Conservation (phyloP, 768 basidiomycete genomes). For the Leccinum subgranulosum region DNA sequence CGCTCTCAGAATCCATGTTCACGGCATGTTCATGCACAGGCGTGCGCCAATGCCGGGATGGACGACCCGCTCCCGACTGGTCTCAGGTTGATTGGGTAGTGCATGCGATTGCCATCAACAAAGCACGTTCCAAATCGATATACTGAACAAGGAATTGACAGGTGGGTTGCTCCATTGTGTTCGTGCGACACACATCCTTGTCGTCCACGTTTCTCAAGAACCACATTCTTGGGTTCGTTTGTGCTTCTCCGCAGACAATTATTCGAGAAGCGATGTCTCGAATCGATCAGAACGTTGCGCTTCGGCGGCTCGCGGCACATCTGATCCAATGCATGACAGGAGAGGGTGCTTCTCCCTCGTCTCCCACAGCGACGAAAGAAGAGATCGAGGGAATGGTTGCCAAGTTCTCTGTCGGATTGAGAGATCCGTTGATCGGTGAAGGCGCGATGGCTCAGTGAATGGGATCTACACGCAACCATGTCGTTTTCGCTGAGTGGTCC, state of each 20-base stretch:
- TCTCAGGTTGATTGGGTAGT: conserved; percentile 13
- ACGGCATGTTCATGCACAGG: conserved; percentile 13
- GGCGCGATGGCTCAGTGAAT: background rate
- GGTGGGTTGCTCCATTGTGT: conserved; percentile 11
- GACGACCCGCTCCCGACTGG: conserved; percentile 25
- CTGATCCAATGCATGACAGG: conserved; percentile 11
- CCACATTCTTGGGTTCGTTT: conserved; percentile 34
- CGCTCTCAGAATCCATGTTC: background rate
- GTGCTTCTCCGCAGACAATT: conserved; percentile 6
- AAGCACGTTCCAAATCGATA: conserved; percentile 9
- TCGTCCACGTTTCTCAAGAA: conserved; percentile 39
- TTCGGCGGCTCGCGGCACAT: conserved; percentile 31
- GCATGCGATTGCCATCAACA: conserved; percentile 14
- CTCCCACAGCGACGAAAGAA: background rate
- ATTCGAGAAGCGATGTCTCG: conserved; percentile 13
- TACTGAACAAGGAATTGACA: conserved; percentile 35
- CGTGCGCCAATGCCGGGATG: conserved; percentile 17
- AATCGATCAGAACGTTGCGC: conserved; percentile 34
- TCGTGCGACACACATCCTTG: conserved; percentile 15
- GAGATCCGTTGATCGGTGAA: background rate
- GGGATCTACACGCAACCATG: conserved; percentile 10
- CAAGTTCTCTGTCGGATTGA: conserved; percentile 31
- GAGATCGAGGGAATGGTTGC: conserved; percentile 36
- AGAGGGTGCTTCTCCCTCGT: background rate
- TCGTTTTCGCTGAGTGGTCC: conserved; percentile 31